Evolutionary conservation across 768 basidiomycete genomes (phyloP), one percentile per base, ranked within the genome.

Genomic region (Imleria badia): DNA sequence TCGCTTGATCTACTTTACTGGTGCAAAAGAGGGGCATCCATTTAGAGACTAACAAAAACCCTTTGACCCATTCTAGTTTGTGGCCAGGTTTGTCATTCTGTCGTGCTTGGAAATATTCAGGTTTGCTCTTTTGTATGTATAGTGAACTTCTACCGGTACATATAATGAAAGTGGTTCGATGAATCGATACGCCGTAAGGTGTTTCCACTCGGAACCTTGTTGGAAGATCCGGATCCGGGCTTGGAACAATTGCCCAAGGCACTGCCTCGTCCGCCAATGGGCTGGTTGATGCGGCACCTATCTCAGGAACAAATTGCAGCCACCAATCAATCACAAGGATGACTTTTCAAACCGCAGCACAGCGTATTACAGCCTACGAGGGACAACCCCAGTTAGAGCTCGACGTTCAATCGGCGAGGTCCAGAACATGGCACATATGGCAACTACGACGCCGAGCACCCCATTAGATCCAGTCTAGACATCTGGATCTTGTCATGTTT

Each of bases 371-470:
- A 53, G 59, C 49, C 11, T 46, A 30, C 22, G 59, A 60, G 57
- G 52, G 52, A 36, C 58, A 49, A 65, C 61, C 67, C 67, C 60
- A 64, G 52, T 57, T 61, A 55, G 39, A 54, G 56, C 61, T 63
- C 49, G 59, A 61, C 38, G 49, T 46, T 36, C 51, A 59, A 56
- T 59, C 52, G 45, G 55, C 52, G 44, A 48, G 63, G 66, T 63
- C 71, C 64, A 70, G 73, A 70, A 72, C 62, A 46, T 31, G 20
- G 68, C 69, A 41, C 35, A 76, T 66, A 71, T 63, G 72, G 76
- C 64, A 72, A 73, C 47, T 70, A 66, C 64, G 63, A 50, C 64
- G 58, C 68, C 75, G 70, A 72, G 70, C 66, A 65, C 56, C 67
- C 58, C 55, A 61, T 68, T 52, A 67, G 58, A 61, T 61, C 59